Evolutionary conservation across 2,329 filamentous ascomycete genomes (phyloP), one percentile per base, ranked within the genome.

Genomic region (Aspergillus eucalypticola): DNA sequence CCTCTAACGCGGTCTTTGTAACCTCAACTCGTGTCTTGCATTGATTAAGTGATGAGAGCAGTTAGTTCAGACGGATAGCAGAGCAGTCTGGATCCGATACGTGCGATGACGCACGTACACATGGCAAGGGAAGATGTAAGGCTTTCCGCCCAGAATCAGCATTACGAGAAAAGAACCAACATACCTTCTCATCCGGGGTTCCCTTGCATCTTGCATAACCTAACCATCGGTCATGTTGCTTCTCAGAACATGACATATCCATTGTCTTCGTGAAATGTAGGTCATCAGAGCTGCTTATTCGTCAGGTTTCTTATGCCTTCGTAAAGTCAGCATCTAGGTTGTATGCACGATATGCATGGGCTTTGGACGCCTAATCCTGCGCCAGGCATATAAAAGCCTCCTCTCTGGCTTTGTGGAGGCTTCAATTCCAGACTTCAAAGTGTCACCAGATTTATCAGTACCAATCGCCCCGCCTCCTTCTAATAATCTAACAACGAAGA

Each of bases 191-290:
- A 15, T 39, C 39, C 5, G 32, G n/a, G 53, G 39, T 17, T 55
- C 35, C 53, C 53, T 46, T 55, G 41, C 53, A 46, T 46, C 17
- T 19, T 46, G 53, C 39, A 55, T 55, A 17, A 46, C 42, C n/a
- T 8, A 25, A 50, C 23, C 29, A 50, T 29, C 15, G 25, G 17
- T 32, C 15, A 29, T 29, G n/a, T 29, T 17, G n/a, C 17, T 32
- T 41, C 39, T 29, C 53, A 17, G 29, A 35, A n/a, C 21, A 7
- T 21, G 10, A 17, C 39, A 42, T 32, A 32, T 27, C 35, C 8
- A 15, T 17, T 19, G 17, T 55, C 17, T 11, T n/a, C 25, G 39
- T 46, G 15, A 19, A 32, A 8, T 15, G 29, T 13, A 27, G n/a
- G 29, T 29, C 27, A 19, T n/a, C 13, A 35, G 23, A 11, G 25